These are phyloP conservation scores for Candida sithepensis DNA, from an alignment of 805 yeast species.

Conservation along the genomic window DNA sequence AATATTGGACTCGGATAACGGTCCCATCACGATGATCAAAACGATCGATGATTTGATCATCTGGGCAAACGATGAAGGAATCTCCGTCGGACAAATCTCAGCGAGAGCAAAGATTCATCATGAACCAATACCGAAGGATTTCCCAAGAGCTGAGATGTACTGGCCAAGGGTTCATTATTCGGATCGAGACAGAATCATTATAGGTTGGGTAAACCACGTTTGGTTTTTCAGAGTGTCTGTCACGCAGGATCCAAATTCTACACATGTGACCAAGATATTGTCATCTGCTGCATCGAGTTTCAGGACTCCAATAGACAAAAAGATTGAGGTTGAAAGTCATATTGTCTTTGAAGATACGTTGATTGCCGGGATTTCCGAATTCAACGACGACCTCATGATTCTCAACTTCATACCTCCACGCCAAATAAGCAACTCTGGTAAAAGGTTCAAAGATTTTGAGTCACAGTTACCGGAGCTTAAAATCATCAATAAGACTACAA, in stretches of 20 bases:
- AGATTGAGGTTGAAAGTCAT: constrained; percentile 44
- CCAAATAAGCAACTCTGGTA: constrained; percentile 17
- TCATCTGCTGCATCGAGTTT: constrained; percentile 53
- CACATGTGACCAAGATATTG: constrained; percentile 37
- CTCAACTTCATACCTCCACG: constrained; percentile 47
- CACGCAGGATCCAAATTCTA: constrained; percentile 1
- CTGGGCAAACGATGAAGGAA: constrained; percentile 85
- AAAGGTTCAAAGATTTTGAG: constrained; percentile 4
- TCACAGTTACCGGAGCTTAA: constrained; percentile 69
- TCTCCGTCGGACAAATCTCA: constrained; percentile 59
- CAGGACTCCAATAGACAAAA: constrained; percentile 40
- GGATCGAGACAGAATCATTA: constrained; percentile 60
- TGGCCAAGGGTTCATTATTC: constrained; percentile 75
- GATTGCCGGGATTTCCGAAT: constrained; percentile 76
- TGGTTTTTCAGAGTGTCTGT: constrained; percentile 48
- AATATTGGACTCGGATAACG: constrained; percentile 53
- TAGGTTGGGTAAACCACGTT: constrained; percentile 81
- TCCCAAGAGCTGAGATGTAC: constrained; percentile 69
- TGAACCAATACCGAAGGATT: constrained; percentile 53
- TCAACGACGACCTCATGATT: constrained; percentile 62
- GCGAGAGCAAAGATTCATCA: constrained; percentile 46
- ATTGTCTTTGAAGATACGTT: constrained; percentile 46
- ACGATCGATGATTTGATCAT: constrained; percentile 62
- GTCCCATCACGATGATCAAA: constrained; percentile 68
- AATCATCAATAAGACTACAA: constrained; percentile 58